Evolutionary conservation across 202 grass and related monocot genomes (phyloP).

Genomic region (Musa balbisiana): DNA sequence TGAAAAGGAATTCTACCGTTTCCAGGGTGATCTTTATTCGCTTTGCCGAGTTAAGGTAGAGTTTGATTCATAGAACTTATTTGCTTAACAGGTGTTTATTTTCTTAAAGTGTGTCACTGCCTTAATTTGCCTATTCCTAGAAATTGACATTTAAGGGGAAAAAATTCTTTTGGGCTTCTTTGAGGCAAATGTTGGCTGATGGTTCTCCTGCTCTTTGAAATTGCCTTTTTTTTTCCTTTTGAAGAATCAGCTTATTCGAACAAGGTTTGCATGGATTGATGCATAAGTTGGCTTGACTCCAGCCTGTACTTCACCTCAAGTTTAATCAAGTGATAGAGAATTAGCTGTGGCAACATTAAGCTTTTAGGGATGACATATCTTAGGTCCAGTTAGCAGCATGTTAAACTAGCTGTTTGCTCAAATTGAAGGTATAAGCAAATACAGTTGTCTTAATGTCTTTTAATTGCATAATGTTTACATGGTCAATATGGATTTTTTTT

Average conservation of each 20-base stretch:
- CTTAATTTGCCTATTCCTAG: neutral
- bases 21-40: slow-evolving; percentile 93
- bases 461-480: no score
- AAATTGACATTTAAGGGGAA: neutral
- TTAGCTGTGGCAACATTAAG: neutral
- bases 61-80: neutral
- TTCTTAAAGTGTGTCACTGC: neutral
- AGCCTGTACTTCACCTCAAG: no score
- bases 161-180: neutral
- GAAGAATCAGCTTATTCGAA: no score
- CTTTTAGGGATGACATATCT: no score
- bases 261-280: no score
- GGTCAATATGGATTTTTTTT: no score
- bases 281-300: no score
- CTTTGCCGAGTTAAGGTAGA: slow-evolving; percentile 81
- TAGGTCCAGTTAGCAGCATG: no score
- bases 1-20: slow-evolving; percentile 87
- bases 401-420: no score
- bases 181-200: neutral
- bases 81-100: neutral
- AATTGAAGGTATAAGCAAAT: no score
- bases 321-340: neutral
- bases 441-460: no score
- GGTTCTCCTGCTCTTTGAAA: neutral
- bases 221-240: neutral